Evolutionary conservation across 441 rosid species (phyloP).

Genomic region (Kokia cookei): DNA sequence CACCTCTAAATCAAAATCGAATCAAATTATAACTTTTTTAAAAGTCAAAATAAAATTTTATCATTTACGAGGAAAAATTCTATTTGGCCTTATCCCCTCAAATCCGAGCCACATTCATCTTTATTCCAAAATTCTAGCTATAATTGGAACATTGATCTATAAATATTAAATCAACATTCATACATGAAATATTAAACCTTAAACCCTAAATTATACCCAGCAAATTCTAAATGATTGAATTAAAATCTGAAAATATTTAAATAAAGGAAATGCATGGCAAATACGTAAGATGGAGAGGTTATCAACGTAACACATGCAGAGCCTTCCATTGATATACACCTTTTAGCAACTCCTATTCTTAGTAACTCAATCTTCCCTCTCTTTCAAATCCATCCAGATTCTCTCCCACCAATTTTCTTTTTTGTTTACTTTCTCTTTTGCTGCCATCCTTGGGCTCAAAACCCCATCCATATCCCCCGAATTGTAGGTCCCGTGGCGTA

Average conservation of each 20-base stretch:
- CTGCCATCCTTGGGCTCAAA: background rate
- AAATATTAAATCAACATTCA: no score
- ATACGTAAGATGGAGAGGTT: background rate
- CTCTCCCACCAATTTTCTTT: background rate
- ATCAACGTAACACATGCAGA: background rate
- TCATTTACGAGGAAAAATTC: no score
- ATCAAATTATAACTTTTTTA: no score
- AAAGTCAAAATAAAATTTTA: no score
- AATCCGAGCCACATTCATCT: no score
- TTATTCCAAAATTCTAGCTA: no score
- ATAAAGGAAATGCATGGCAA: background rate
- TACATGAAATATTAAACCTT: no score
- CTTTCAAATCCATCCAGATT: background rate
- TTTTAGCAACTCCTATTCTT: background rate
- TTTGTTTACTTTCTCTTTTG: background rate
- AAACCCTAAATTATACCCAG: no score
- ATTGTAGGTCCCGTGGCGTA: conserved; percentile 20
- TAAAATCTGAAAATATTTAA: background rate
- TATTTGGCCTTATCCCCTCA: no score
- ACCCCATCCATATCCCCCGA: background rate
- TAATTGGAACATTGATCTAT: no score
- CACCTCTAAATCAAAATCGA: no score
- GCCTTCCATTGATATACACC: background rate
- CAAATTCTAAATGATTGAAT: no score
- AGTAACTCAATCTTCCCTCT: background rate